These are phyloP conservation scores for Fusarium avenaceum DNA, from an alignment of 2,329 filamentous ascomycete species.

Conservation along the genomic window DNA sequence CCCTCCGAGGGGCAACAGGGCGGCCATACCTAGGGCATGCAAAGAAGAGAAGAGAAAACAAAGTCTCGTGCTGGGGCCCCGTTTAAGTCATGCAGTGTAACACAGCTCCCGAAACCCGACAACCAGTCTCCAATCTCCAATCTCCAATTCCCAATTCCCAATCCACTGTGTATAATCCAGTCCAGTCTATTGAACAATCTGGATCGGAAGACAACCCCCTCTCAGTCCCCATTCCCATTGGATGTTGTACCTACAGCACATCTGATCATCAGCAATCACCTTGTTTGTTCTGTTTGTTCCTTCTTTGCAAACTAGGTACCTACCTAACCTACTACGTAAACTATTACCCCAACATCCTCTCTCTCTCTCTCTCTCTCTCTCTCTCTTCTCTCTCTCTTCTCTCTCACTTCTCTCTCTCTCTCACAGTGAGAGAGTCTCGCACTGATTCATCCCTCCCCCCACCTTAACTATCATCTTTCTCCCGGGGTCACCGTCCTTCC, in stretches of 20 bases:
- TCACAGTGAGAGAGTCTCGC: too few relatives aligned
- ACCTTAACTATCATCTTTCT: slow-evolving; percentile 8
- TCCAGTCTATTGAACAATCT: slow-evolving; percentile 17
- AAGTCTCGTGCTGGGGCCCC: slow-evolving; percentile 8
- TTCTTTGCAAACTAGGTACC: neutral
- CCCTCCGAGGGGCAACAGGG: neutral
- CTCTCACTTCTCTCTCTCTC: too few relatives aligned
- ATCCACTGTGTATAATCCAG: slow-evolving; percentile 35
- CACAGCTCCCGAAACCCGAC: slow-evolving; percentile 34
- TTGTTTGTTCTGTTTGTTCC: slow-evolving; percentile 15
- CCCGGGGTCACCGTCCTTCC: slow-evolving; percentile 33
- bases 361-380: too few relatives aligned
- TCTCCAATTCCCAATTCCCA: slow-evolving; percentile 31
- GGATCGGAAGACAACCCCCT: slow-evolving; percentile 17
- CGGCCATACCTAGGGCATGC: neutral
- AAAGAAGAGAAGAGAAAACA: slow-evolving; percentile 31
- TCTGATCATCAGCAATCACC: slow-evolving; percentile 12
- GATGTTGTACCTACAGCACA: slow-evolving; percentile 4
- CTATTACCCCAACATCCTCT: too few relatives aligned
- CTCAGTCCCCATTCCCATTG: slow-evolving; percentile 25
- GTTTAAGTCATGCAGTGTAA: slow-evolving; percentile 46
- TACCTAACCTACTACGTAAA: too few relatives aligned
- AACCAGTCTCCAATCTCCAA: slow-evolving; percentile 35
- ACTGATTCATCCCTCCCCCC: neutral
- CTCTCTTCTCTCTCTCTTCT: too few relatives aligned